Evolutionary conservation across 345 rosid genomes (phyloP).

Genomic region (Trapa bicornis): DNA sequence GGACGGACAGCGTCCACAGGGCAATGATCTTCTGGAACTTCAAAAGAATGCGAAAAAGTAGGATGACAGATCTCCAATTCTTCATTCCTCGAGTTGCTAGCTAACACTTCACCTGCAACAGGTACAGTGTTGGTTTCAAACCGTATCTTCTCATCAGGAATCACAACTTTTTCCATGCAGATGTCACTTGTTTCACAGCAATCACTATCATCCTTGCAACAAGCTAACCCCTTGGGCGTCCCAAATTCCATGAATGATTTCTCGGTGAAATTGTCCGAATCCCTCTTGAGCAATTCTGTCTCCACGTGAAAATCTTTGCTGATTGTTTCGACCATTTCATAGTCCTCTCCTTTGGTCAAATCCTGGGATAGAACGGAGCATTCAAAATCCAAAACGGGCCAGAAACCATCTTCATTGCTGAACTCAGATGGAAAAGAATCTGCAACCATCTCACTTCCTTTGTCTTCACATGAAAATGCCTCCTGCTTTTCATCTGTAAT

Average conservation of each 20-base stretch:
- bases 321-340: slow-evolving; percentile 7
- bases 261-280: slow-evolving; percentile 40
- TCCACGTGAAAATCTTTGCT: slow-evolving; percentile 12
- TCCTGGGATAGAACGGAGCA: slow-evolving; percentile 11
- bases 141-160: slow-evolving; percentile 39
- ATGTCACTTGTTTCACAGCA: slow-evolving; percentile 63
- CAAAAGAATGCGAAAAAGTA: neutral
- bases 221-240: no score
- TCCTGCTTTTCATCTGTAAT: neutral
- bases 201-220: slow-evolving; percentile 23
- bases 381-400: slow-evolving; percentile 16
- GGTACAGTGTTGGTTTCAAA: slow-evolving; percentile 16
- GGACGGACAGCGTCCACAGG: neutral
- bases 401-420: slow-evolving; percentile 12
- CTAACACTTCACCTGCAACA: neutral
- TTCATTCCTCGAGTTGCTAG: neutral
- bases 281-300: slow-evolving; percentile 13
- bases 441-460: slow-evolving; percentile 17
- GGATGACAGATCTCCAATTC: neutral
- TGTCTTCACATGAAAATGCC: slow-evolving; percentile 13
- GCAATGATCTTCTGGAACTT: neutral
- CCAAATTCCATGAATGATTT: slow-evolving; percentile 44
- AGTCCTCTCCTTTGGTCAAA: slow-evolving; percentile 15
- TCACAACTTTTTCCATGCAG: slow-evolving; percentile 62
- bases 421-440: slow-evolving; percentile 8